Evolutionary conservation across 805 yeast species (phyloP).

Genomic region (Candida schatavii): DNA sequence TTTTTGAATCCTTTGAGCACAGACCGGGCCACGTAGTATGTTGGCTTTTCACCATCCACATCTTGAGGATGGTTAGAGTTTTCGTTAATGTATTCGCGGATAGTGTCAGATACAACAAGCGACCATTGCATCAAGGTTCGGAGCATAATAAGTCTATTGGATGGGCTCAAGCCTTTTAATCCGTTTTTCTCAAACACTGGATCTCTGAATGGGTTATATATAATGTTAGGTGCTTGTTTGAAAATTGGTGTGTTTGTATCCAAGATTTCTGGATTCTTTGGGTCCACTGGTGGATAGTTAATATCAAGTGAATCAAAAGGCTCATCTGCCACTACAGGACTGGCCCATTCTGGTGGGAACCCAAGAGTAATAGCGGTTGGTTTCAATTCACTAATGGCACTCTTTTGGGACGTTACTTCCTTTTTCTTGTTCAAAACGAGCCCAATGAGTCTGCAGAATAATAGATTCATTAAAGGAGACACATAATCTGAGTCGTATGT

Average conservation of each 20-base stretch:
- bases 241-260: slow-evolving; percentile 10
- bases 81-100: slow-evolving; percentile 24
- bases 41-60: slow-evolving; percentile 33
- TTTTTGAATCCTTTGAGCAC: slow-evolving; percentile 34
- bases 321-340: slow-evolving; percentile 4
- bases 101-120: slow-evolving; percentile 26
- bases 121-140: slow-evolving; percentile 37
- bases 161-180: slow-evolving; percentile 28
- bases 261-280: slow-evolving; percentile 18
- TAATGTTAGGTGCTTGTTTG: slow-evolving; percentile 11
- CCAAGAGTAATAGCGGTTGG: slow-evolving; percentile 25
- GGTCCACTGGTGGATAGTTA: slow-evolving; percentile 21
- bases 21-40: slow-evolving; percentile 33
- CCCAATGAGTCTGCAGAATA: slow-evolving; percentile 30
- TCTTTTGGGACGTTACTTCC: slow-evolving; percentile 21
- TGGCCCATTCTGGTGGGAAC: slow-evolving; percentile 38
- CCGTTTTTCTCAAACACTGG: slow-evolving; percentile 32
- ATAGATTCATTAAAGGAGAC: slow-evolving; percentile 28
- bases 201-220: slow-evolving; percentile 19
- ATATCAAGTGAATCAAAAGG: slow-evolving; percentile 2
- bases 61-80: slow-evolving; percentile 29
- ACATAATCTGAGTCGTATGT: slow-evolving; percentile 13
- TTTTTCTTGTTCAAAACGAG: slow-evolving; percentile 38
- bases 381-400: slow-evolving; percentile 35
- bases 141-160: slow-evolving; percentile 35